Percentiles rank a stretch among this genome's conserved stretches.
Conservation (phyloP, 2,329 filamentous ascomycete genomes). For the Cercospora zeae-maydis region DNA sequence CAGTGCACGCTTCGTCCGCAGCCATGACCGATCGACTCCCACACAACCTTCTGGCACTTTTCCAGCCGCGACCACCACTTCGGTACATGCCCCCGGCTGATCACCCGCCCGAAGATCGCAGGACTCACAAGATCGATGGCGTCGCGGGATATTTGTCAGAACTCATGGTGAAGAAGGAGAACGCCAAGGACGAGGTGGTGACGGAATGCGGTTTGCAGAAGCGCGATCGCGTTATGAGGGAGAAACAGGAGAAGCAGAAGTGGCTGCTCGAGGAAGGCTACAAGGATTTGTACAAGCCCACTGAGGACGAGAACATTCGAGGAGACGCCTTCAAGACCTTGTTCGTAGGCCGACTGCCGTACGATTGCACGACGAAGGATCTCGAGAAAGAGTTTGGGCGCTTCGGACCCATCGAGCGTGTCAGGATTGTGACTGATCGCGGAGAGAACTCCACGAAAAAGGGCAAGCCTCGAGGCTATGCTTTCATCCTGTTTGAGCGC, state of each 20-base stretch:
- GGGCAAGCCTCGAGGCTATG: constrained; percentile 64
- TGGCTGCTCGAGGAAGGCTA: constrained; percentile 62
- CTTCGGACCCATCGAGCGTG: constrained; percentile 89
- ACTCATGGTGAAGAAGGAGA: constrained; percentile 70
- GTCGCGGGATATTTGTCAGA: constrained; percentile 71
- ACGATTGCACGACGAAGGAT: constrained; percentile 83
- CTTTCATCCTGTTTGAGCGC: constrained; percentile 93
- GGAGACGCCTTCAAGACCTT: constrained; percentile 94
- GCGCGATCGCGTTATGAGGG: constrained; percentile 75
- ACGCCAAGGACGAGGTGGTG: constrained; percentile 49
- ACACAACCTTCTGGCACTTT: constrained; percentile 85
- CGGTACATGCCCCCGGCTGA: constrained; percentile 84
- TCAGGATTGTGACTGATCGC: constrained; percentile 70
- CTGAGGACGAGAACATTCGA: constrained; percentile 80
- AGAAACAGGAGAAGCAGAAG: constrained; percentile 69
- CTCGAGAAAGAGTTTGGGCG: constrained; percentile 90
- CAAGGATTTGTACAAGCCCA: constrained; percentile 68
- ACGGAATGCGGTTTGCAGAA: constrained; percentile 92
- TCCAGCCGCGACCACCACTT: constrained; percentile 87
- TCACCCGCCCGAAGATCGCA: constrained; percentile 75
- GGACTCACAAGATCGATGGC: constrained; percentile 68
- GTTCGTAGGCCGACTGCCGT: constrained; percentile 85
- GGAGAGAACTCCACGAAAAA: constrained; percentile 66
- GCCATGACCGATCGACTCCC: constrained; percentile 95
- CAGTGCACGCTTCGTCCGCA: constrained; percentile 9